phyloP scores from a whole-genome alignment of 768 basidiomycete genomes.

The Tubosaeta sp. region DNA sequence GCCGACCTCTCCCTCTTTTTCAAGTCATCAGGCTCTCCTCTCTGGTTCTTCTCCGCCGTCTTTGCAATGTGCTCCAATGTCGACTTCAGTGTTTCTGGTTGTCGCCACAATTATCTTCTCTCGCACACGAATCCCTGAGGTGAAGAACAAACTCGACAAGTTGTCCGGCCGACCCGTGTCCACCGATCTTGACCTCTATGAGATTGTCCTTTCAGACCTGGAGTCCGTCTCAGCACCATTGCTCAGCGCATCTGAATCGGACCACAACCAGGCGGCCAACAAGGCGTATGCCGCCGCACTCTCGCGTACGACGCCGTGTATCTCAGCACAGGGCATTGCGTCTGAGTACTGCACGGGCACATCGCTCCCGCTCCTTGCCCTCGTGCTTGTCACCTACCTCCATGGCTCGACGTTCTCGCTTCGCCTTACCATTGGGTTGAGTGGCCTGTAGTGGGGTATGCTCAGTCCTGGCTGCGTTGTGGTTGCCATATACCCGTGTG shows the following conservation, averaged over 20 bases:
- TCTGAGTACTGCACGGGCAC: constrained; percentile 86
- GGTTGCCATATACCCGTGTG: constrained; percentile 59
- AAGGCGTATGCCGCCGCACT: no score
- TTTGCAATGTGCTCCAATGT: constrained; percentile 62
- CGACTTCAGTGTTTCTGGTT: constrained; percentile 72
- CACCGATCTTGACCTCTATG: no score
- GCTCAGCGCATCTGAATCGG: constrained; percentile 11
- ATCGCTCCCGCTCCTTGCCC: constrained; percentile 53
- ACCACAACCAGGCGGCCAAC: constrained; percentile 51
- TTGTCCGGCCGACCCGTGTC: no score
- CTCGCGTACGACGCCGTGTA: no score
- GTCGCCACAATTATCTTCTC: constrained; percentile 88
- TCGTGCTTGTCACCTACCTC: constrained; percentile 73
- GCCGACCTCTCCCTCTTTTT: no score
- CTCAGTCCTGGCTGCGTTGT: constrained; percentile 71
- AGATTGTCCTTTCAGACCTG: no score
- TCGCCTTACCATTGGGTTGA: constrained; percentile 77
- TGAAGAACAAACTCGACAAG: constrained; percentile 44
- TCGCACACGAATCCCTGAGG: constrained; percentile 48
- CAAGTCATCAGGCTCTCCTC: no score
- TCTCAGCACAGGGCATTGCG: constrained; percentile 78
- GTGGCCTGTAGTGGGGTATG: constrained; percentile 83
- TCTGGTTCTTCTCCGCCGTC: no score
- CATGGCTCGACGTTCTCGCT: constrained; percentile 75
- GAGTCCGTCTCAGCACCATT: constrained; percentile 16